Evolutionary conservation across 148 eudicot species (phyloP).

Genomic region (Silene latifolia): DNA sequence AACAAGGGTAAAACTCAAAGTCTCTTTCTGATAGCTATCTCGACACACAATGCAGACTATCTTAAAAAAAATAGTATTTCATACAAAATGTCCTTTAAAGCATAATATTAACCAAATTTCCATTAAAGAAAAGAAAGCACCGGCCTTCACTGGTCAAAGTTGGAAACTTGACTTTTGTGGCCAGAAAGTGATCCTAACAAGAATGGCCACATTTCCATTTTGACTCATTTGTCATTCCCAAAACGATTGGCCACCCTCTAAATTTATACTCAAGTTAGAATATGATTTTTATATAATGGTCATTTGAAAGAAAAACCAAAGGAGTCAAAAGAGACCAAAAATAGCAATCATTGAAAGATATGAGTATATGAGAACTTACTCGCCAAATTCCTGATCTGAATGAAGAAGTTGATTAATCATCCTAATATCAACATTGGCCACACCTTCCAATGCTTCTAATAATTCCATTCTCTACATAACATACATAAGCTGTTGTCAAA

Average conservation of each 20-base stretch:
- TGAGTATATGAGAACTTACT: conserved; percentile 41
- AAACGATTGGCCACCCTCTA: neutral
- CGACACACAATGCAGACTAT: no score
- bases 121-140: no score
- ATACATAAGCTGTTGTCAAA: conserved; percentile 4
- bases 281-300: no score
- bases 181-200: neutral
- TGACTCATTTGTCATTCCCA: neutral
- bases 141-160: neutral
- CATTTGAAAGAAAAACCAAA: neutral
- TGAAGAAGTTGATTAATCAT: conserved; percentile 44
- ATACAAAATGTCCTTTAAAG: no score
- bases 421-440: conserved; percentile 41
- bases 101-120: no score
- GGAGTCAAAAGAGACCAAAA: neutral
- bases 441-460: conserved; percentile 75
- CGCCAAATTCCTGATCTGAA: conserved; percentile 58
- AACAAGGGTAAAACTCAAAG: no score
- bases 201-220: neutral
- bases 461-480: conserved; percentile 63
- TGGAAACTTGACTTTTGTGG: no score
- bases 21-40: no score
- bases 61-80: no score
- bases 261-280: no score
- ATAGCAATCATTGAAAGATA: neutral